Evolutionary conservation across 345 rosid species (phyloP), one percentile per base, ranked within the genome.

Genomic region (Citrus sp.): DNA sequence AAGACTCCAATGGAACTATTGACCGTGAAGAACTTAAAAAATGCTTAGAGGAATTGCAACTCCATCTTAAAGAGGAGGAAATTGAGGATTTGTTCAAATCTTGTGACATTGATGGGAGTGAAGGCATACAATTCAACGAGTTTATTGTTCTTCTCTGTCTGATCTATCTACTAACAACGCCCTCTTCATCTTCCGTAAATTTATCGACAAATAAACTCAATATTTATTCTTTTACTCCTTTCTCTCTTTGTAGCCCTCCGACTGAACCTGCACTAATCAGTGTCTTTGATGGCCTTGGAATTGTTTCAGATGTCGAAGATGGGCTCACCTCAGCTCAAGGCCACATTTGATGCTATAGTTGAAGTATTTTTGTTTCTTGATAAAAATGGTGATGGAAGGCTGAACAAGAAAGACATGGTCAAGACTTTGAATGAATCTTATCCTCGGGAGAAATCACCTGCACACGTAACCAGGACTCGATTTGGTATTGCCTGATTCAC

Each of bases 341-440:
- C 92, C 27, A 93, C 89, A 75, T 93, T 95, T 63, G 90, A 91
- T 80, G 88, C 93, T 3, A 87, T 90, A 58, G 82, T 93, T 14
- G 92, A 91, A 82, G 94, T 92, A 78, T 93, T 95, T 85, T 83
- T 90, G 83, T 95, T 95, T 80, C 87, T 92, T 24, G 95, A 93
- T 54, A 93, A 90, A 84, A 91, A 95, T 75, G 94, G 92, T 24
- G 87, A 90, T 38, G 98, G 97, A 54, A 90, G 85, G 83, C 67
- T 95, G 67, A 92, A 91, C 83, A 93, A 89, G 85, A 87, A 85
- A 77, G 98, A 95, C 74, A 72, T 93, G 84, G 70, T 86, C 30
- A 89, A 87, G 76, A 90, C 97, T 65, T 37, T 93, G 83, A 90
- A 92, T 30, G 98, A 90, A 62, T 82, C 87, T 73, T 89, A 82